These are phyloP conservation scores for Pichia terricola DNA, from an alignment of 1,139 yeast species.

Conservation along the genomic window DNA sequence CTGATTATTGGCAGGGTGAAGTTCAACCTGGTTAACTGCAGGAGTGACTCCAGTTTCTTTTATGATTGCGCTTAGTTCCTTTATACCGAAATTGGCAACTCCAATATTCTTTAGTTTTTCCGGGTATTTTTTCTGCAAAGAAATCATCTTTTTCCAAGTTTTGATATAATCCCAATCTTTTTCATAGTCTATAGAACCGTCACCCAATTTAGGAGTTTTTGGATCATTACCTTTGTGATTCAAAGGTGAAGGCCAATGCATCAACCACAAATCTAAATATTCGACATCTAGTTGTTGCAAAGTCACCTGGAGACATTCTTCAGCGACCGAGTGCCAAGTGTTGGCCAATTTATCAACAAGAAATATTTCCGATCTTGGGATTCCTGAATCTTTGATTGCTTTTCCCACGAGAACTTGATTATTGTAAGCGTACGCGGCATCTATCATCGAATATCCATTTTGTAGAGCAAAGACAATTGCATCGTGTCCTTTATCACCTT, in stretches of 20 bases:
- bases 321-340: conserved; percentile 12
- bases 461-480: conserved; percentile 50
- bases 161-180: conserved; percentile 24
- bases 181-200: conserved; percentile 19
- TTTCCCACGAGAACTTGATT: conserved; percentile 62
- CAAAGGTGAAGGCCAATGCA: conserved; percentile 38
- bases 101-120: conserved; percentile 46
- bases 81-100: conserved; percentile 46
- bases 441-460: conserved; percentile 69
- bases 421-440: conserved; percentile 59
- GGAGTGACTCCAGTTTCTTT: conserved; percentile 38
- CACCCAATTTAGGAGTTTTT: conserved; percentile 12
- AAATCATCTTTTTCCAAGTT: conserved; percentile 40
- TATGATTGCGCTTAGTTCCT: conserved; percentile 36
- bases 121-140: conserved; percentile 26
- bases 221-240: conserved; percentile 18
- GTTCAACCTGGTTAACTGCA: conserved; percentile 47
- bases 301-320: conserved; percentile 20
- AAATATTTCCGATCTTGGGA: conserved; percentile 48
- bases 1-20: conserved; percentile 35
- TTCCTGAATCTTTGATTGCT: conserved; percentile 42
- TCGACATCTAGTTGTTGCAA: conserved; percentile 30
- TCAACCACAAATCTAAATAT: conserved; percentile 37
- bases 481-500: conserved; percentile 42
- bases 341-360: conserved; percentile 28